These are phyloP conservation scores for Hypseocharis bilobata DNA, from an alignment of 441 rosid genomes.

Conservation along the genomic window DNA sequence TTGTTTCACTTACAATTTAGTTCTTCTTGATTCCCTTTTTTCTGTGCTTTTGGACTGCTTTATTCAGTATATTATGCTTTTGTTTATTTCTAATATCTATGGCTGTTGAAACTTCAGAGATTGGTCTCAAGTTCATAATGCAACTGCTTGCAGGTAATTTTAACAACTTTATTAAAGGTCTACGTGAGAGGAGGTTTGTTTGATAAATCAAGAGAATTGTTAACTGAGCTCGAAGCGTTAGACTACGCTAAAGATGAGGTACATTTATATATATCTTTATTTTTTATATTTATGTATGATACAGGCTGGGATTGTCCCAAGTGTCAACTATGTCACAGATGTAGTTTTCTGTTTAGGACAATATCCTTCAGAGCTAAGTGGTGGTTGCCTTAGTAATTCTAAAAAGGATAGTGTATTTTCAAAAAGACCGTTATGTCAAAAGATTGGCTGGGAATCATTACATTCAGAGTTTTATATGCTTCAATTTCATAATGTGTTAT, in stretches of 20 bases:
- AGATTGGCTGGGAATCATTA: too few species aligned
- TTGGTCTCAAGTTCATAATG: conserved; percentile 13
- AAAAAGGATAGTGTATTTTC: too few species aligned
- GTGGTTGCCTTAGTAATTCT: too few species aligned
- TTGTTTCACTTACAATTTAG: background rate
- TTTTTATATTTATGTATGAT: conserved; percentile 7
- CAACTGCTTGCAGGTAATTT: conserved; percentile 53
- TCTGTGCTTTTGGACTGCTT: background rate
- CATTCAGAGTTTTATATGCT: too few species aligned
- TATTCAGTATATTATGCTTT: conserved; percentile 2
- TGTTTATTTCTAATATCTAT: background rate
- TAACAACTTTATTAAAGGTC: conserved; percentile 78
- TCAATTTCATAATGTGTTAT: background rate
- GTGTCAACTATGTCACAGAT: too few species aligned
- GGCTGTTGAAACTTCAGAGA: background rate
- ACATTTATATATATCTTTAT: conserved; percentile 6
- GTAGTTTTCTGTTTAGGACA: too few species aligned
- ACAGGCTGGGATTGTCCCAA: conserved; percentile 12
- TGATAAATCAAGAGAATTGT: conserved; percentile 65
- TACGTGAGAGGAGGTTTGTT: conserved; percentile 80
- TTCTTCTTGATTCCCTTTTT: background rate
- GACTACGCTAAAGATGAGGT: conserved; percentile 84
- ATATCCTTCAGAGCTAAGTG: too few species aligned
- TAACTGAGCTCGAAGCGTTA: conserved; percentile 51
- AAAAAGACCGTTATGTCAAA: too few species aligned